Conservation (phyloP, 2,329 filamentous ascomycete species). For the Zymoseptoria passerinii region DNA sequence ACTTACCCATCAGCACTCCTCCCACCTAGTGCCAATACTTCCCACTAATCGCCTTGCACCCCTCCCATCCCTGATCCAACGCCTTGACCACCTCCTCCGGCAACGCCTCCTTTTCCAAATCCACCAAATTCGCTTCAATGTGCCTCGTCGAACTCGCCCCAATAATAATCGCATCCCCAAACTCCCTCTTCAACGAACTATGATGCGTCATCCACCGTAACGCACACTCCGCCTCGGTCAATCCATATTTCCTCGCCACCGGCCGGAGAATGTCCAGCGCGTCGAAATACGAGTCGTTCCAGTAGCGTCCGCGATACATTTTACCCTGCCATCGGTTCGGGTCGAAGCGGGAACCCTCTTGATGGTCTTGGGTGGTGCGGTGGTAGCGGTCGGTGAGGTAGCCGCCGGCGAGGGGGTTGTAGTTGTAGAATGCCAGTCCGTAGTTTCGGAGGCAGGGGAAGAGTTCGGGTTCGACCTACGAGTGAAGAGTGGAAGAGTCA, state of each 20-base stretch:
- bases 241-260: conserved; percentile 31
- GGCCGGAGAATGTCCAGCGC: conserved; percentile 36
- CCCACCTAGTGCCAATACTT: conserved; percentile 6
- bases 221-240: conserved; percentile 38
- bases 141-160: conserved; percentile 33
- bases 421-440: conserved; percentile 36
- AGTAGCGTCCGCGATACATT: conserved; percentile 34
- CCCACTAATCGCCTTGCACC: conserved; percentile 5
- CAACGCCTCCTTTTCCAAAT: conserved; percentile 34
- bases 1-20: neutral
- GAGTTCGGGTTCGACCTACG: conserved; percentile 34
- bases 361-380: conserved; percentile 30
- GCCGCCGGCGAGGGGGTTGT: conserved; percentile 40
- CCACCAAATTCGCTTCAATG: conserved; percentile 32
- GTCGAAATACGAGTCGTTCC: conserved; percentile 37
- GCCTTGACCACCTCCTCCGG: conserved; percentile 34
- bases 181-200: conserved; percentile 27
- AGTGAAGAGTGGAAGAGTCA: neutral
- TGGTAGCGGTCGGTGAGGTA: conserved; percentile 37
- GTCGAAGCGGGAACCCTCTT: conserved; percentile 33
- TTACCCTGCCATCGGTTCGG: conserved; percentile 34
- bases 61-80: conserved; percentile 32
- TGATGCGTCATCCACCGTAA: conserved; percentile 42
- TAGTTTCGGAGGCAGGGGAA: conserved; percentile 38
- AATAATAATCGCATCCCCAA: conserved; percentile 34